phyloP scores from a whole-genome alignment of 1,139 yeast species.

The Trichomonascaceae sp. region DNA sequence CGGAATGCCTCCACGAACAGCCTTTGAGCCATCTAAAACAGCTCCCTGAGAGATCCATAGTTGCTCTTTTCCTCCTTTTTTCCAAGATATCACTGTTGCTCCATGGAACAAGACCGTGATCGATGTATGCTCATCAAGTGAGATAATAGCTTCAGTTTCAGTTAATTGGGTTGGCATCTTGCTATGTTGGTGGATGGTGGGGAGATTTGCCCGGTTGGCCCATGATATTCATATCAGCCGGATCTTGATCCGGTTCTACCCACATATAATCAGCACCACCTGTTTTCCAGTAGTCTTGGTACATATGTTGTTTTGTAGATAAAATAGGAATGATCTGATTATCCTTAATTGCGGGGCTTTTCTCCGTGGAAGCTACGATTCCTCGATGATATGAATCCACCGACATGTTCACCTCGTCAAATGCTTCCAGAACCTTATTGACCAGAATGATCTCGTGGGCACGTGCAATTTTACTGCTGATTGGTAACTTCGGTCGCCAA shows the following conservation, averaged over 20 bases:
- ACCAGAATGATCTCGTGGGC: constrained; percentile 16
- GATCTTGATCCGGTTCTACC: constrained; percentile 78
- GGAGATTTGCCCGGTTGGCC: constrained; percentile 1
- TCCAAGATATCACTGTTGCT: constrained; percentile 86
- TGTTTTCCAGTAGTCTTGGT: constrained; percentile 71
- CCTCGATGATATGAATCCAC: constrained; percentile 18
- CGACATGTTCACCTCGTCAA: constrained; percentile 15
- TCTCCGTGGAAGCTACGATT: not conserved
- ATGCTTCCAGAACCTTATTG: constrained; percentile 17
- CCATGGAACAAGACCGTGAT: constrained; percentile 76
- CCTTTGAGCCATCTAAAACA: constrained; percentile 79
- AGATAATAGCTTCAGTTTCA: constrained; percentile 55
- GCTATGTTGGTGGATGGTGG: not conserved
- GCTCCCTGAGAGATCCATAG: constrained; percentile 62
- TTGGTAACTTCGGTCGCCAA: constrained; percentile 11
- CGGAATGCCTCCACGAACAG: constrained; percentile 97
- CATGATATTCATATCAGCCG: constrained; percentile 39
- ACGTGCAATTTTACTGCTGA: constrained; percentile 10
- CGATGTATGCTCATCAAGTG: constrained; percentile 50
- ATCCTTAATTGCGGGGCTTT: constrained; percentile 5
- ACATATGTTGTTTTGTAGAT: constrained; percentile 30
- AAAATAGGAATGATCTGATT: constrained; percentile 6
- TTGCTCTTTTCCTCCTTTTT: constrained; percentile 61
- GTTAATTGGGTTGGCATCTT: constrained; percentile 60
- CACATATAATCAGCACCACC: constrained; percentile 73